Evolutionary conservation across 768 basidiomycete species (phyloP), one percentile per base, ranked within the genome.

Genomic region (Xerocomellus amylosporus): DNA sequence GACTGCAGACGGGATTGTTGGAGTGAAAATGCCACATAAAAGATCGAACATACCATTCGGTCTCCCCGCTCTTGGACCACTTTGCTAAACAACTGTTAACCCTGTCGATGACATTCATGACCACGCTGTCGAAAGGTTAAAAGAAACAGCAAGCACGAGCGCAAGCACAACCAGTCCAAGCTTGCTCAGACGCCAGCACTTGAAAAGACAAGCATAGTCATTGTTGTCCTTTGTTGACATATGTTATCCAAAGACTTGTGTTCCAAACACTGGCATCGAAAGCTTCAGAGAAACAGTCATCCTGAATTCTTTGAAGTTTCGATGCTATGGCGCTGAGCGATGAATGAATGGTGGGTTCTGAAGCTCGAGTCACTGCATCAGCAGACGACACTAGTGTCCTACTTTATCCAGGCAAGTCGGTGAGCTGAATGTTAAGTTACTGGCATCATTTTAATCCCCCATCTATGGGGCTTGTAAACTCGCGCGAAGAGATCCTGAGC

Each of bases 11-110:
- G 46, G 58, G 47, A 61, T 54, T 46, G 58, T 55, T 60, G 54
- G 33, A 19, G 12, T 38, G 51, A 61, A 58, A 44, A 64, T 51
- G 50, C 33, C 55, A 63, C 52, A 59, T 51, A 59, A 54, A 55
- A 54, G 36, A 41, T 19, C 47, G 42, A 54, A 71, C 74, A 60
- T 59, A 86, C 87, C 86, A 87, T 74, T 85, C 79, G 3, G 73
- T 70, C 58, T 84, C 83, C 28, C 87, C 87, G 49, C 79, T 80
- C 56, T 70, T 79, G 24, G 68, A 70, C 87, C 87, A 89, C 24
- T 63, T 75, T 54, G 71, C 68, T 31, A 88, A 58, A 65, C 73
- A 82, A 28, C 63, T 71, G 55, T 75, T 77, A 40, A 87, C 77
- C 52, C 63, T 78, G 55, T 75, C 74, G 30, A 87, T 75, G 61